These are phyloP conservation scores for Zymoseptoria ardabiliae DNA, from an alignment of 2,329 filamentous ascomycete species.

Conservation along the genomic window DNA sequence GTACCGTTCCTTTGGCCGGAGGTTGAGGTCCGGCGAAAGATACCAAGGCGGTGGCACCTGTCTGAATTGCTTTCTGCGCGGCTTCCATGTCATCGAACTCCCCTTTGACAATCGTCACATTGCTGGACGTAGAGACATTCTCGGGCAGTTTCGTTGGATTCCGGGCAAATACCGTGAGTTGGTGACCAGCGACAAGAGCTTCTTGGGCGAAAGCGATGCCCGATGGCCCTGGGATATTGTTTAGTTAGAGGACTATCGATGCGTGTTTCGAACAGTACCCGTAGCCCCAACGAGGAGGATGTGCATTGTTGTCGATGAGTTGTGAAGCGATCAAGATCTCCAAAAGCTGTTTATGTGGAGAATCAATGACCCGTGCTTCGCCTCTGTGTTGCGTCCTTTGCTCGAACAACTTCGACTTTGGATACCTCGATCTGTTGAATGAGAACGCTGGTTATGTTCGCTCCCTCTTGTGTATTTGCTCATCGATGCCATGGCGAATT, in stretches of 20 bases:
- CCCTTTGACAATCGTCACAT: conserved; percentile 14
- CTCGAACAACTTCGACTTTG: background rate
- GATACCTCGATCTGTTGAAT: background rate
- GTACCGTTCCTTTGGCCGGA: conserved; percentile 10
- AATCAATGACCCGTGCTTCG: too few species aligned
- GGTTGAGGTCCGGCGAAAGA: conserved; percentile 16
- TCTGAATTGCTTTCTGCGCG: conserved; percentile 7
- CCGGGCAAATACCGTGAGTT: conserved; percentile 17
- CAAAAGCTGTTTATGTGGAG: too few species aligned
- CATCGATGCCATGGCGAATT: background rate
- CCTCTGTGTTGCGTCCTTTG: background rate
- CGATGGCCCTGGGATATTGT: conserved; percentile 9
- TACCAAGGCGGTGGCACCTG: conserved; percentile 13
- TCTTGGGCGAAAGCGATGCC: conserved; percentile 16
- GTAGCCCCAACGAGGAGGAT: conserved; percentile 18
- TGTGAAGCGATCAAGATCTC: background rate
- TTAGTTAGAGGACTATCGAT: background rate
- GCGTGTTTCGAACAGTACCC: conserved; percentile 3
- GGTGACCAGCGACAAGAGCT: conserved; percentile 12
- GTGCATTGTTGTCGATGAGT: conserved; percentile 12
- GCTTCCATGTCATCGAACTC: conserved; percentile 12
- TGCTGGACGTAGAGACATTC: conserved; percentile 1
- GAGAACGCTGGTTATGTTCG: background rate
- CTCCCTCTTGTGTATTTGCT: background rate
- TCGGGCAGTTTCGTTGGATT: conserved; percentile 15